Evolutionary conservation across 2,329 filamentous ascomycete genomes (phyloP).

Genomic region (Aureobasidium pullulans): DNA sequence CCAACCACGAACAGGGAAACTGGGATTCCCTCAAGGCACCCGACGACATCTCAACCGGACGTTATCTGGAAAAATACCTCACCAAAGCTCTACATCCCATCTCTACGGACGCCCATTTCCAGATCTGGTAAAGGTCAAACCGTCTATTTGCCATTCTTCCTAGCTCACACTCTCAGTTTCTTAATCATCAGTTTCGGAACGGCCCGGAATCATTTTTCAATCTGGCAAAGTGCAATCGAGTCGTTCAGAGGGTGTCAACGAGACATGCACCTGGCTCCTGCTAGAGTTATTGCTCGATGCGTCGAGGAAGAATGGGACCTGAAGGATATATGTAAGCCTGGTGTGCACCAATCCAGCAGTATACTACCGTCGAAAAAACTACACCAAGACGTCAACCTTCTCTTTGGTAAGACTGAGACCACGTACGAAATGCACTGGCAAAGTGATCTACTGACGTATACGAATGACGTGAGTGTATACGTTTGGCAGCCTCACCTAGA

Average conservation of each 20-base stretch:
- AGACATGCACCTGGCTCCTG: not conserved
- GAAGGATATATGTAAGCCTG: too few relatives aligned
- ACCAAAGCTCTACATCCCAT: not conserved
- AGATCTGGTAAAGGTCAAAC: too few relatives aligned
- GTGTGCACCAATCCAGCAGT: not conserved
- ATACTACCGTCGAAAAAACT: not conserved
- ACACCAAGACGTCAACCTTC: not conserved
- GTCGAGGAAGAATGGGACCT: not conserved
- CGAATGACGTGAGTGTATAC: not conserved
- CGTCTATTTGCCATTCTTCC: not conserved
- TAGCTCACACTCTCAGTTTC: not conserved
- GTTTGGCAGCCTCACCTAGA: not conserved
- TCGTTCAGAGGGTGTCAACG: not conserved
- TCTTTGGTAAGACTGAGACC: not conserved
- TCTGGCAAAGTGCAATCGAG: not conserved
- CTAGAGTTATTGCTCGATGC: not conserved
- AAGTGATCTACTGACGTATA: not conserved
- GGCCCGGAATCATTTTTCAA: not conserved
- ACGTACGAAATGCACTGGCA: not conserved
- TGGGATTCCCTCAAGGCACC: not conserved
- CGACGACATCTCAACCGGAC: not conserved
- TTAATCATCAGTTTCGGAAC: not conserved
- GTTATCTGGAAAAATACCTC: not conserved
- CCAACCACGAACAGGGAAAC: not conserved
- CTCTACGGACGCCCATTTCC: too few relatives aligned